Conservation (phyloP, 2,329 filamentous ascomycete species). For the Aspergillus ibericus region DNA sequence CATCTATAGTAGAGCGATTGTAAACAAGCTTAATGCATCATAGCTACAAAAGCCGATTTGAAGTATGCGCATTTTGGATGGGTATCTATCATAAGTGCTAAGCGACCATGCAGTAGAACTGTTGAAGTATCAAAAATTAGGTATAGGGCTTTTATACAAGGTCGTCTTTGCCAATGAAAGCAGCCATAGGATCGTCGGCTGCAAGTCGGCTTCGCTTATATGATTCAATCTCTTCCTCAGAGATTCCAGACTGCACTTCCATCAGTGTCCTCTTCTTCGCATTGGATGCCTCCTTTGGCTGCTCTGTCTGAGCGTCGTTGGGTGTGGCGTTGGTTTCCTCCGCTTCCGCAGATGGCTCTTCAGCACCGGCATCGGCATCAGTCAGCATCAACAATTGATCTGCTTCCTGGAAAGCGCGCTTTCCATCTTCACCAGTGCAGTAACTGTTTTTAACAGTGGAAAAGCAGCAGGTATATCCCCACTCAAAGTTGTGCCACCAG, state of each 20-base stretch:
- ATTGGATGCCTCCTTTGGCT: slow-evolving; percentile 34
- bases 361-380: slow-evolving; percentile 16
- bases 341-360: slow-evolving; percentile 1
- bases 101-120: slow-evolving; percentile 9
- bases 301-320: slow-evolving; percentile 25
- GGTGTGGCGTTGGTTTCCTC: slow-evolving; percentile 22
- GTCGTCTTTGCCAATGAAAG: slow-evolving; percentile 72
- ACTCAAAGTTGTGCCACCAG: slow-evolving; percentile 94
- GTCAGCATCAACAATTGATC: slow-evolving; percentile 59
- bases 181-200: slow-evolving; percentile 84
- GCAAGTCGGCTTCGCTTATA: slow-evolving; percentile 74
- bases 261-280: slow-evolving; percentile 71
- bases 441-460: slow-evolving; percentile 95
- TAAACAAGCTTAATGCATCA: not conserved
- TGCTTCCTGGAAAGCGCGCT: slow-evolving; percentile 73
- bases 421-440: slow-evolving; percentile 90
- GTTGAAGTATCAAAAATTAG: not conserved
- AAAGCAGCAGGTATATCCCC: slow-evolving; percentile 96
- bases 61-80: slow-evolving; percentile 5
- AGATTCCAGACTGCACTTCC: slow-evolving; percentile 75
- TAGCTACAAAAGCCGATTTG: not conserved
- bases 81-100: slow-evolving; percentile 14
- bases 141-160: slow-evolving; percentile 45
- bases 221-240: slow-evolving; percentile 81
- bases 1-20: not conserved